Conservation (phyloP, 805 yeast genomes). For the Lipomyces mesembrius region DNA sequence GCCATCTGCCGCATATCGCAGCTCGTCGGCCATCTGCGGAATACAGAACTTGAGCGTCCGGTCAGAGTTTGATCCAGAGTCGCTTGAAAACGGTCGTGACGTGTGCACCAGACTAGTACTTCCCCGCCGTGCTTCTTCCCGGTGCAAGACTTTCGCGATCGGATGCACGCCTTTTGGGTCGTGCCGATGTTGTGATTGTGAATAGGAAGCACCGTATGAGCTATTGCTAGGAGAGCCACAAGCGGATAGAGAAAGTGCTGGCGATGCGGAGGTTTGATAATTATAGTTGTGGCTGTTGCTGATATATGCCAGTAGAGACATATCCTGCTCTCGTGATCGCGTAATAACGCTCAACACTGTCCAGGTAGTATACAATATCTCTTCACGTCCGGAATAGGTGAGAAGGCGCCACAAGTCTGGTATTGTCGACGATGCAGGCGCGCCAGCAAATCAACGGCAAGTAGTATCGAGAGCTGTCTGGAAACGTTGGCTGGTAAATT, state of each 20-base stretch:
- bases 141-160: background rate
- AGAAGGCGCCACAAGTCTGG: too few species aligned
- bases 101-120: too few species aligned
- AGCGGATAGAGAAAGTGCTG: too few species aligned
- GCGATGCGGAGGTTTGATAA: background rate
- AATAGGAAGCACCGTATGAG: background rate
- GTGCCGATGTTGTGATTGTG: background rate
- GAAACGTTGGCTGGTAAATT: too few species aligned
- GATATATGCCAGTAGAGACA: slow-evolving; percentile 2
- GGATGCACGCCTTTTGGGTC: background rate
- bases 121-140: background rate
- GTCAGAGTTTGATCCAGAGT: background rate
- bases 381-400: too few species aligned
- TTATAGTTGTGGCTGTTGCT: background rate
- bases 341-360: background rate
- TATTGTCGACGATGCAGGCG: background rate
- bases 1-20: background rate
- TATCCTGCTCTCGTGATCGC: background rate
- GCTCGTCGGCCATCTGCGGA: background rate
- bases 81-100: background rate
- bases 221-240: background rate
- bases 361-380: too few species aligned
- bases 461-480: too few species aligned
- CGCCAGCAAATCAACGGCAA: too few species aligned
- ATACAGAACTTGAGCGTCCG: background rate